Base-by-base conservation (phyloP, 1,139 yeast genomes). In the Kodamaea plutei region DNA sequence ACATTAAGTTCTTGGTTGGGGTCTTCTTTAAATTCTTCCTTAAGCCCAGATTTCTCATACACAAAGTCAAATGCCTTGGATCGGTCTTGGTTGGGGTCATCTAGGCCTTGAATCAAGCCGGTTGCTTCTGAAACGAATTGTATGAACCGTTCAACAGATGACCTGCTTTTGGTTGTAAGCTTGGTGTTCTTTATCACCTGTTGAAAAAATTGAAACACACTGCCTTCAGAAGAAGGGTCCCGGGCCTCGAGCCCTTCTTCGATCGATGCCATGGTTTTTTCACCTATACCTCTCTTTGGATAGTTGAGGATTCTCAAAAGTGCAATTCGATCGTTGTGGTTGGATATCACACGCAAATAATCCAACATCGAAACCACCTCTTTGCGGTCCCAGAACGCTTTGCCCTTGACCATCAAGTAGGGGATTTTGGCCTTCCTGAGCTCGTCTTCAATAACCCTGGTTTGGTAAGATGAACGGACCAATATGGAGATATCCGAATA, bases 201-300 rank as follows among this genome's bases (percentile, higher is more conserved):
- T 7, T 12, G 27, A 15, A 29, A 29, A 27, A 7, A 7, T 7
- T 27, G 19, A 14, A 27, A 27, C n/a, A 8, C 18, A 5, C 25
- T 13, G 8, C 8, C 10, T 25, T 20, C 3, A 3, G 18, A 15
- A 11, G 15, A 4, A n/a, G n/a, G n/a, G n/a, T n/a, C n/a, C n/a
- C n/a, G n/a, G 8, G 10, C 21, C 20, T 43, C 34, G 11, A 39
- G 23, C 26, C 31, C 31, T 13, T 25, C 20, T 29, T 60, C 69
- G 7, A 79, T 52, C 8, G 49, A 54, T 1, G 62, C 62, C 6
- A 79, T 40, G 0, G 80, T 60, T 30, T 72, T 72, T 2, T 64
- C 69, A 0, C 96, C 96, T n/a, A 87, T 52, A 0, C 94, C 91
- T 34, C 82, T 59, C 20, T 77, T 66, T 0, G 91, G 91, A 30